Base-by-base conservation (phyloP, 1,139 yeast species). In the Maudiozyma humilis region DNA sequence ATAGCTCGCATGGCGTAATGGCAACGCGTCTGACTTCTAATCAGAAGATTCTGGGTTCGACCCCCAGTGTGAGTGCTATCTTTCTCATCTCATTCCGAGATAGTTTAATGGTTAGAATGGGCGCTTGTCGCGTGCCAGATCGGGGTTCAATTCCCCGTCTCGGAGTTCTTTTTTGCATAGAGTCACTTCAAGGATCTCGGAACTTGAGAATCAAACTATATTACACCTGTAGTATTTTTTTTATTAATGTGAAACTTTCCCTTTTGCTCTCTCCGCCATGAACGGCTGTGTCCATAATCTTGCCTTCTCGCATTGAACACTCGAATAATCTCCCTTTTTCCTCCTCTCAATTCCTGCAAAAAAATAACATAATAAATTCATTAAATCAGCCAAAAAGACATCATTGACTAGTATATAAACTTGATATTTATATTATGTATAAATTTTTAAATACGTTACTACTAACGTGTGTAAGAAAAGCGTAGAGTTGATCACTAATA, bases 11-110 rank as follows among this genome's bases (percentile, higher is more conserved):
- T 72, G 72, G 76, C 77, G 76, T 72, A 73, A 73, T 72, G 77
- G 78, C 75, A 73, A 72, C 76, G 78, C 78, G 76, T 73, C 75
- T 72, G 76, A 73, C 78, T 73, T 73, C 77, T 72, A 70, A 72
- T 72, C 76, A 71, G 76, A 72, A 72, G 76, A 72, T 71, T 72
- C 75, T 69, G 76, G 77, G 77, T 72, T 72, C 77, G 76, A 72
- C 75, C 75, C 77, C 76, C 76, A 69, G 71, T 73, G 70, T 70
- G 76, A 72, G 76, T 71, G 75, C 66, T 61, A 60, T 50, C 48
- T 54, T 51, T 50, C 50, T 46, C 29, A n/a, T 29, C 13, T 16
- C 17, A 17, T 19, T 59, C 62, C 64, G 63, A 50, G 64, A 59
- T 60, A 60, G 64, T 60, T 60, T 60, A 60, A 59, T 59, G 64